Base-by-base conservation (phyloP, 2,329 filamentous ascomycete species). In the Trichoderma koningii region DNA sequence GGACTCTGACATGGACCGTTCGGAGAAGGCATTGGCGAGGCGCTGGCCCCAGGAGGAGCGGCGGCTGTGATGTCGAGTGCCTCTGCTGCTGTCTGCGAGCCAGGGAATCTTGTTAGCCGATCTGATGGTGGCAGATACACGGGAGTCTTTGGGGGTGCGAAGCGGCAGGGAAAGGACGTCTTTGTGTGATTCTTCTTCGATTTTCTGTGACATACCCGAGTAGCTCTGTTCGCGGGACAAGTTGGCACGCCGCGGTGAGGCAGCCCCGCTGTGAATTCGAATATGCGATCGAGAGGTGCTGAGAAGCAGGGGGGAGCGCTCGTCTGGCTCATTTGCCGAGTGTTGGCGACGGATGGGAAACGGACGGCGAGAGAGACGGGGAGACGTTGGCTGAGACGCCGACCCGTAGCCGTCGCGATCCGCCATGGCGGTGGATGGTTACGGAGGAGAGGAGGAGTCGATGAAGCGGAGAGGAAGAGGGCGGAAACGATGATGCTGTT, bases 1-100 rank as follows among this genome's bases (percentile, higher is more conserved):
- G 55, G 88, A 88, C 68, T 89, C 87, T 67, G 82, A 76, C 77
- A 89, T 79, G 67, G 83, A 83, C 68, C 82, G 80, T 71, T 84
- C 87, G 65, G 78, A 80, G 64, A 91, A 80, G 61, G 86, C 89
- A 66, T 83, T 84, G 66, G 85, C 84, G 26, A 91, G 80, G 19
- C 89, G 85, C 47, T 83, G 80, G 19, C 85, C 80, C 81, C 82
- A 87, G 17, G 87, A 89, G 23, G 81, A 81, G 50, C 82, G 81
- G 51, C 87, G 83, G 70, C 79, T 84, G 73, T 88, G 84, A 70
- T 87, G 79, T 66, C 80, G 79, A 28, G 75, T 72, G 55, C 75
- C 73, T 56, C 76, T 73, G 63, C 75, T 69, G 67, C 75, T 79
- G 48, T 78, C 81, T 79, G 67, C 19, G 44, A 12, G 15, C n/a